phyloP scores from a whole-genome alignment of 73 alveolate species.

The Blepharisma japonicum region DNA sequence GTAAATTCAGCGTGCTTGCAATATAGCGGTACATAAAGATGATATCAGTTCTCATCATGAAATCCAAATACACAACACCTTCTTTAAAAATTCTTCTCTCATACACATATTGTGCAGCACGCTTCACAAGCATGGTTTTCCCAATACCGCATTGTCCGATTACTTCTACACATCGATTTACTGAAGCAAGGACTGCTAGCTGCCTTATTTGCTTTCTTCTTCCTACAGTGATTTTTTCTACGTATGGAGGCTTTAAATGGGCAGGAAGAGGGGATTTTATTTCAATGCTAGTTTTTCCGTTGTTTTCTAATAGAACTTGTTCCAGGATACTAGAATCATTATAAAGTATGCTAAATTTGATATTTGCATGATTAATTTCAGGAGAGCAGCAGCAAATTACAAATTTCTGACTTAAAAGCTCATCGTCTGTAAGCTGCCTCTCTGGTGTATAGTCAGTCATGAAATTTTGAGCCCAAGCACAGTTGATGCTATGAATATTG shows the following conservation, averaged over 20 bases:
- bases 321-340: background rate
- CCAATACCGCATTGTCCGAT: slow-evolving; percentile 19
- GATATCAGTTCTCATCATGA: slow-evolving; percentile 21
- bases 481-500: slow-evolving; percentile 33
- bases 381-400: slow-evolving; percentile 69
- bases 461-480: slow-evolving; percentile 36
- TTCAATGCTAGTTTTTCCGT: background rate
- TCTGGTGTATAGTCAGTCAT: slow-evolving; percentile 16
- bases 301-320: background rate
- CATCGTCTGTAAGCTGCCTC: background rate
- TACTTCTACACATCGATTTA: background rate
- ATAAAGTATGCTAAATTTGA: background rate
- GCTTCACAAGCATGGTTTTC: slow-evolving; percentile 5
- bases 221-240: background rate
- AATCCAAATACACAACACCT: slow-evolving; percentile 31
- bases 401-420: slow-evolving; percentile 22
- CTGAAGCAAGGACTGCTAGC: background rate
- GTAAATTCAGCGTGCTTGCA: slow-evolving; percentile 17
- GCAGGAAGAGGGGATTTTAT: background rate
- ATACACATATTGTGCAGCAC: slow-evolving; percentile 26
- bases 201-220: slow-evolving; percentile 5
- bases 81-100: slow-evolving; percentile 32
- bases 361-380: slow-evolving; percentile 51
- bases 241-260: slow-evolving; percentile 11
- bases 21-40: slow-evolving; percentile 3